A percentile compares a stretch with the other conserved stretches of the same genome.
Conservation (phyloP, 345 rosid species). For the Hirschfeldia incana region DNA sequence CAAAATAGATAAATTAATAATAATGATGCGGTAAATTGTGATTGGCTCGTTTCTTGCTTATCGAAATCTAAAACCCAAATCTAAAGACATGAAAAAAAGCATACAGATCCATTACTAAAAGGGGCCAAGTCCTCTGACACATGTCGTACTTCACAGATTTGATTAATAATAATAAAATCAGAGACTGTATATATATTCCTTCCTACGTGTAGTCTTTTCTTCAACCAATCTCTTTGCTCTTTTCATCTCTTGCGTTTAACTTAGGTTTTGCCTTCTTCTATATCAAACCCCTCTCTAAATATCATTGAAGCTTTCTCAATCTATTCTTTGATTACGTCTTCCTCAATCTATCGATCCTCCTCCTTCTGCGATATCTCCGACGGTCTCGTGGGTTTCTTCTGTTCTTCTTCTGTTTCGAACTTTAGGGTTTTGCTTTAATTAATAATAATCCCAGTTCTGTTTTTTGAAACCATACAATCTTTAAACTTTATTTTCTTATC, state of each 20-base stretch:
- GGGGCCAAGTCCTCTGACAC: neutral
- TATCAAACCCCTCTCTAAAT: neutral
- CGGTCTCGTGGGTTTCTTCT: conserved; percentile 10
- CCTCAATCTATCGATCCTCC: neutral
- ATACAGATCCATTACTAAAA: conserved; percentile 4
- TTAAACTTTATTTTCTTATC: neutral
- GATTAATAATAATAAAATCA: neutral
- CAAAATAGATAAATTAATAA: neutral
- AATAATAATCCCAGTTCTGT: neutral
- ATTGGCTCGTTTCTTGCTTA: neutral
- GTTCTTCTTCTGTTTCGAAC: neutral
- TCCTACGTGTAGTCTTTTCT: conserved; percentile 3
- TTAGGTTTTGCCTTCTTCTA: neutral
- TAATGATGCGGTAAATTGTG: neutral
- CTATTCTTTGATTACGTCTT: neutral
- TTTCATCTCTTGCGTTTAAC: conserved; percentile 7
- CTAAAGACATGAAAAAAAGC: neutral
- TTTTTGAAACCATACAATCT: neutral
- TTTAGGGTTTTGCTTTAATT: conserved; percentile 1
- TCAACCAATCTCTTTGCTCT: neutral
- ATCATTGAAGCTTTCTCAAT: conserved; percentile 3
- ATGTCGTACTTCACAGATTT: neutral
- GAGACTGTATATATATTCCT: neutral
- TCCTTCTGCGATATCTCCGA: neutral
- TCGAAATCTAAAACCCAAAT: neutral